Percentiles rank a stretch among this genome's conserved stretches.
Conservation (phyloP, 2,329 filamentous ascomycete species). For the Xylariaceae sp. region DNA sequence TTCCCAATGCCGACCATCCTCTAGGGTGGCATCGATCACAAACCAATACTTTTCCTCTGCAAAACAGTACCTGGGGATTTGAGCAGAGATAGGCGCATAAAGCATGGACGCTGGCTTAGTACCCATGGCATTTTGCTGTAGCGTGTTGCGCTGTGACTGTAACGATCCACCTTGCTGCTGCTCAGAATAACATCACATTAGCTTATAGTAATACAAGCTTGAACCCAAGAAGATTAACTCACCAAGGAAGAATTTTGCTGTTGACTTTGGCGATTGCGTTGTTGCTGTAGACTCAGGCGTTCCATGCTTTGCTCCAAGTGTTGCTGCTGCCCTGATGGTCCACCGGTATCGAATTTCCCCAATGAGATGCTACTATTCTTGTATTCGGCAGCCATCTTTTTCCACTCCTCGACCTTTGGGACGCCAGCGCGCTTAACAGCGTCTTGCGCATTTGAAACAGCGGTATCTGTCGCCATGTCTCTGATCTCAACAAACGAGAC, state of each 20-base stretch:
- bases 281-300: conserved; percentile 68
- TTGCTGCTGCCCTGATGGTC: conserved; percentile 36
- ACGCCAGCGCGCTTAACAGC: conserved; percentile 86
- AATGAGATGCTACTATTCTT: conserved; percentile 98
- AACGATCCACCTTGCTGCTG: conserved; percentile 35
- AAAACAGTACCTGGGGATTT: conserved; percentile 89
- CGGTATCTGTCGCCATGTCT: conserved; percentile 83
- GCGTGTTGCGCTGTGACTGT: conserved; percentile 39
- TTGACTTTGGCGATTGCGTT: conserved; percentile 44
- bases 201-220: conserved; percentile 3
- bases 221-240: conserved; percentile 15
- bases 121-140: conserved; percentile 38
- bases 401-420: conserved; percentile 96
- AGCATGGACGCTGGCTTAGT: conserved; percentile 50
- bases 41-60: conserved; percentile 99
- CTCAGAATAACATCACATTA: conserved; percentile 17
- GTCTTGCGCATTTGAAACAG: conserved; percentile 76
- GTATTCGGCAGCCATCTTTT: conserved; percentile 98
- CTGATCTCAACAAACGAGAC: conserved; percentile 95
- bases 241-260: conserved; percentile 36
- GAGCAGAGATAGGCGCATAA: conserved; percentile 73
- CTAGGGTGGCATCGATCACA: conserved; percentile 84
- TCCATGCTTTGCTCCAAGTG: conserved; percentile 67
- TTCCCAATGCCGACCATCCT: conserved; percentile 90
- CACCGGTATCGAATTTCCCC: conserved; percentile 73